Evolutionary conservation across 495 filamentous ascomycete species (phyloP).

Genomic region (Tuber indicum): DNA sequence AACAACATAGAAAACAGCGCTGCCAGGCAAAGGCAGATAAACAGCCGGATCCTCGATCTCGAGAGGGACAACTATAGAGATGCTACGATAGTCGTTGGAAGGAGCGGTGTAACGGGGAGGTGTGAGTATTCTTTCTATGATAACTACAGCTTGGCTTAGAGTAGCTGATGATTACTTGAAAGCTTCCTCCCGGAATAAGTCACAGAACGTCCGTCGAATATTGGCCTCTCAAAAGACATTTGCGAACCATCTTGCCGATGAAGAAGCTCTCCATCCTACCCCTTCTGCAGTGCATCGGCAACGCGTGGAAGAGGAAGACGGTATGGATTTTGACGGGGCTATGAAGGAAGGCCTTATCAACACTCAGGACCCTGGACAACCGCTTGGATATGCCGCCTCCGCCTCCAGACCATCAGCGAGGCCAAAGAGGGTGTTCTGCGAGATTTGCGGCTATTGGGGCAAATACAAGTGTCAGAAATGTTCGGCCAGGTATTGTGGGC

Average conservation of each 20-base stretch:
- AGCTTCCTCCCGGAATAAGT: conserved; percentile 39
- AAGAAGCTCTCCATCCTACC: conserved; percentile 56
- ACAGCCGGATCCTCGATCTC: conserved; percentile 39
- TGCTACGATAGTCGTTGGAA: conserved; percentile 6
- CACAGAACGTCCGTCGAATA: conserved; percentile 78
- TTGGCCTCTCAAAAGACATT: conserved; percentile 89
- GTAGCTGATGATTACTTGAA: conserved; percentile 3
- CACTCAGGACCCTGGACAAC: conserved; percentile 18
- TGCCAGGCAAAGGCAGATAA: conserved; percentile 37
- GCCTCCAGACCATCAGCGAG: conserved; percentile 16
- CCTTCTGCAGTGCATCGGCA: neutral
- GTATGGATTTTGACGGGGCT: conserved; percentile 2
- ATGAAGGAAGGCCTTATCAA: neutral
- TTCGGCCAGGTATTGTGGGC: conserved; percentile 40
- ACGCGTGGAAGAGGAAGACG: neutral
- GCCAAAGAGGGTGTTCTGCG: conserved; percentile 37
- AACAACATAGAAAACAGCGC: conserved; percentile 37
- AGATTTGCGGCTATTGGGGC: conserved; percentile 42
- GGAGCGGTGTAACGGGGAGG: conserved; percentile 1
- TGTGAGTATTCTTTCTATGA: conserved; percentile 14
- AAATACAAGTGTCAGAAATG: conserved; percentile 39
- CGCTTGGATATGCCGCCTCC: conserved; percentile 27
- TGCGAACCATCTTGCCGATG: conserved; percentile 82
- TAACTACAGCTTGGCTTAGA: neutral
- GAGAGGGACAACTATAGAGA: conserved; percentile 41